phyloP scores from a whole-genome alignment of 768 basidiomycete species.

The Candolleomyces efflorescens region DNA sequence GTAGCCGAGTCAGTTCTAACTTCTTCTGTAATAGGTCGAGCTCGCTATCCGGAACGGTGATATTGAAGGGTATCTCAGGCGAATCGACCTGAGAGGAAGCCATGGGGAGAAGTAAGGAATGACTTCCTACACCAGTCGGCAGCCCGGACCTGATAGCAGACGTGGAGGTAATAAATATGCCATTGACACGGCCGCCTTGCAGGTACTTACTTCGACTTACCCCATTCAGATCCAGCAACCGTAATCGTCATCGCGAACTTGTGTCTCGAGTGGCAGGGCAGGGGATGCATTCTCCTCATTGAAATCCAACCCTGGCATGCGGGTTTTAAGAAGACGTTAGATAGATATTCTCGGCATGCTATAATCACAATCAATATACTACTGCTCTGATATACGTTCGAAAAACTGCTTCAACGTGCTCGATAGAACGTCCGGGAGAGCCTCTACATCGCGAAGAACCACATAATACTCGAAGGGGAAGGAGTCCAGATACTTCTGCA shows the following conservation, averaged over 20 bases:
- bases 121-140: too few species aligned
- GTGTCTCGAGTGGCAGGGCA: too few species aligned
- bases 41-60: constrained; percentile 39
- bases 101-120: background rate
- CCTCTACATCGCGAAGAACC: constrained; percentile 86
- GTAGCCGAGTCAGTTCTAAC: constrained; percentile 45
- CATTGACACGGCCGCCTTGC: too few species aligned
- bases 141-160: too few species aligned
- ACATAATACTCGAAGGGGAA: constrained; percentile 99
- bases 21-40: constrained; percentile 40
- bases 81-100: background rate
- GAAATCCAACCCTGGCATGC: too few species aligned
- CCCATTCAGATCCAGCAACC: too few species aligned
- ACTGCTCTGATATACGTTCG: constrained; percentile 74
- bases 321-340: too few species aligned
- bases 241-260: too few species aligned
- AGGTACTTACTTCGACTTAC: too few species aligned
- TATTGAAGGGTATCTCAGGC: constrained; percentile 30
- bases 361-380: constrained; percentile 17
- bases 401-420: constrained; percentile 92
- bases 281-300: too few species aligned
- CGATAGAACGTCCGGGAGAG: constrained; percentile 85
- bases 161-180: background rate
- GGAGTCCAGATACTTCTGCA: constrained; percentile 88
- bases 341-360: background rate